Conservation (phyloP, 1,284 basidiomycete genomes). For the Trichosporon faecale region DNA sequence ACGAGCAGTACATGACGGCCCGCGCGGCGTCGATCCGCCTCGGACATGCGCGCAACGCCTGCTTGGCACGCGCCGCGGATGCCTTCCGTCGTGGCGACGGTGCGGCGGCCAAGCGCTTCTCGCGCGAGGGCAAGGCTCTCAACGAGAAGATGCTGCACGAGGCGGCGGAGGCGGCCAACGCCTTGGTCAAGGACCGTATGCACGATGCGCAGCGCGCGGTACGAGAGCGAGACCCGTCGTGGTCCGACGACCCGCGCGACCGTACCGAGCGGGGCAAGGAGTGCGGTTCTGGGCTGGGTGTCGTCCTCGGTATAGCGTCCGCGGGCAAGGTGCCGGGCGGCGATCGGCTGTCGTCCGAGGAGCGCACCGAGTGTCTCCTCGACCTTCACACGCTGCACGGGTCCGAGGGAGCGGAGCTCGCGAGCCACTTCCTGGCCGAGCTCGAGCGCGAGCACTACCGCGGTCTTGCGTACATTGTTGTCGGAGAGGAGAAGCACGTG, state of each 20-base stretch:
- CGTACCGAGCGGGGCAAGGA: constrained; percentile 68
- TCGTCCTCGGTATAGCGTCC: constrained; percentile 76
- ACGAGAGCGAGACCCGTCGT: constrained; percentile 62
- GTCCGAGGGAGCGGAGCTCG: constrained; percentile 82
- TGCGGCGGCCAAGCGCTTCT: constrained; percentile 88
- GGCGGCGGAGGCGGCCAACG: constrained; percentile 71
- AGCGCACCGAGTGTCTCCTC: constrained; percentile 73
- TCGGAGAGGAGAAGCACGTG: constrained; percentile 94
- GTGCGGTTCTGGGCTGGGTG: constrained; percentile 77
- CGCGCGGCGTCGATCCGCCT: constrained; percentile 81
- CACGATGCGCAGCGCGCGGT: constrained; percentile 72
- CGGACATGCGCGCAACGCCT: constrained; percentile 88
- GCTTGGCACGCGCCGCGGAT: constrained; percentile 90
- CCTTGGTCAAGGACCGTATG: constrained; percentile 76
- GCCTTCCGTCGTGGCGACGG: constrained; percentile 93
- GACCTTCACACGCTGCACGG: constrained; percentile 87
- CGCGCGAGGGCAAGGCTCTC: constrained; percentile 84
- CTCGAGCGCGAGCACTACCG: constrained; percentile 81
- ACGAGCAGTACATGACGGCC: constrained; percentile 79
- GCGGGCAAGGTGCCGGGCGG: constrained; percentile 57
- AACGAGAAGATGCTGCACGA: constrained; percentile 84
- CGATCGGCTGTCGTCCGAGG: constrained; percentile 63
- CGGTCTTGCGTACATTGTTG: constrained; percentile 79
- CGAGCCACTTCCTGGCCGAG: constrained; percentile 85
- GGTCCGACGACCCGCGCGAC: constrained; percentile 82